Evolutionary conservation across 352 stramenopile genomes (phyloP), one percentile per base, ranked within the genome.

Genomic region (Phytopythium delawarense): DNA sequence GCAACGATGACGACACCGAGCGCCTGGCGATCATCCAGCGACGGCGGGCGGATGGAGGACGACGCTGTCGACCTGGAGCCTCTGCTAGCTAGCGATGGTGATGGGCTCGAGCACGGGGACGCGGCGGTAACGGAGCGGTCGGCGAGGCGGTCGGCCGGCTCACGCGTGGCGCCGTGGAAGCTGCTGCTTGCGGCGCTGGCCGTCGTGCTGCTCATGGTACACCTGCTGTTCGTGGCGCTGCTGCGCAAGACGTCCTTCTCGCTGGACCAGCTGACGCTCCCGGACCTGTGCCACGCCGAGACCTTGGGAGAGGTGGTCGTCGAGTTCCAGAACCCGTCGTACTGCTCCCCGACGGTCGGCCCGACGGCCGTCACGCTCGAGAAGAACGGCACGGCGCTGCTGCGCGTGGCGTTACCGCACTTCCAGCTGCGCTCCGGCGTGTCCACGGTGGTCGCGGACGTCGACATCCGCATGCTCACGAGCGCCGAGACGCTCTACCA

Each of bases 251-350:
- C 83, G 28, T 81, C 71, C 21, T 72, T 83, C 51, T 64, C 70
- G 32, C 57, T 94, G 25, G 65, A 80, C 25, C 72, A 79, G 48
- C 66, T 92, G 23, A 90, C 75, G 30, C 53, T 94, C 12, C 81
- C 85, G 2, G 85, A 94, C 25, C 56, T 94, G 51, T 94, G 85
- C 56, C 82, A 92, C 59, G 48, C 52, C 16, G 66, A 67, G 16
- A 84, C 76, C 21, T 56, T 72, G 7, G 85, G 83, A 23, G 71
- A 82, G 34, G 59, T 84, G 28, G 61, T 89, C 18, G 25, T 94
- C 39, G 64, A 78, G 58, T 80, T 91, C 59, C 62, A 81, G 30
- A 94, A 94, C 56, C 85, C 85, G 59, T 92, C 83, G 35, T 92
- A 90, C 55, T 94, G 85, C 63, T 74, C 76, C 34, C 85, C 85